Base-by-base conservation (phyloP, 495 filamentous ascomycete species). In the Trichocladium antarcticum region DNA sequence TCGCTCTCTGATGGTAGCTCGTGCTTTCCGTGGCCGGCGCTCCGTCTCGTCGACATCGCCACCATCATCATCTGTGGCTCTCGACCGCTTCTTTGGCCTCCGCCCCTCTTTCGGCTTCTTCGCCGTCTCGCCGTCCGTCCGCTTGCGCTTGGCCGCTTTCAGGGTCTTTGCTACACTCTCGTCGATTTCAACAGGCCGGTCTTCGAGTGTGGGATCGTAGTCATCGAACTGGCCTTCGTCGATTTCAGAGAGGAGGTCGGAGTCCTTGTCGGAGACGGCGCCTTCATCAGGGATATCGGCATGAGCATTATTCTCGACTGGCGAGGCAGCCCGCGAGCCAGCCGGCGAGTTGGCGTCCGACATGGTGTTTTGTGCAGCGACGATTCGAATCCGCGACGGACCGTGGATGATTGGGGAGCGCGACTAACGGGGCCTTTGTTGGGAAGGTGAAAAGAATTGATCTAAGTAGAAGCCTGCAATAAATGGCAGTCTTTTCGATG, bases 201-300 rank as follows among this genome's bases (percentile, higher is more conserved):
- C 85, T 44, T 90, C 84, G 57, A 89, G 79, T 47, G 74, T 76
- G 0, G 84, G 84, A 58, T 96, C 87, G 66, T 95, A 95, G 56
- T 95, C 81, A 38, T 73, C 85, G 66, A 99, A 95, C 62, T 93
- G 82, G 38, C 83, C 84, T 62, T 97, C 92, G 65, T 97, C 93
- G 56, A 98, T 83, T 63, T 98, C 92, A 9, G 89, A 96, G 14
- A 94, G 78, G 45, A 85, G 78, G n/a, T 74, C 71, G 10, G 85
- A 87, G 28, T 90, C 86, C 51, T 84, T 78, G 55, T 89, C 87
- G 1, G 83, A 84, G n/a, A 74, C 56, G 41, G 66, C 71, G 17
- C 63, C 72, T 46, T 60, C 65, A 41, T 60, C 59, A 12, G 67
- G 57, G 35, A 65, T 63, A n/a, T 60, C 58, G 5, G 67, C 51